A percentile compares a stretch with the other conserved stretches of the same genome.
These are phyloP conservation scores for Ceratocystis smalleyi DNA, from an alignment of 2,329 filamentous ascomycete species.

Conservation along the genomic window DNA sequence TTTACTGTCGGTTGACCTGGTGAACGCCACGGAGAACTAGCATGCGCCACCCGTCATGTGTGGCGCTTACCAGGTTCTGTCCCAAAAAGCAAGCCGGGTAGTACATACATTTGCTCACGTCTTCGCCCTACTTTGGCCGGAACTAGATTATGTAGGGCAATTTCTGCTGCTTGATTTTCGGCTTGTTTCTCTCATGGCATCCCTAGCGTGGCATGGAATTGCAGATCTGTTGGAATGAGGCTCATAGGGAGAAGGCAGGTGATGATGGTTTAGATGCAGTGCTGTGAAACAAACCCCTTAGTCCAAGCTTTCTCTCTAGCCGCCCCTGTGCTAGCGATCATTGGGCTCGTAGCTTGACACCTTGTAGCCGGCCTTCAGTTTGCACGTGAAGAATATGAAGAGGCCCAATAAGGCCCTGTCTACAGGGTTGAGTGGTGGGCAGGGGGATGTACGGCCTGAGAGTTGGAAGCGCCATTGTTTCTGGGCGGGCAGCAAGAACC, in stretches of 20 bases:
- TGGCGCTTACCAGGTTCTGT: neutral
- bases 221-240: neutral
- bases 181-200: too few species aligned
- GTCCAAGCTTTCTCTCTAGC: neutral
- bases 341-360: neutral
- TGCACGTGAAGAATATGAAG: neutral
- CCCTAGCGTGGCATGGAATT: too few species aligned
- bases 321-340: neutral
- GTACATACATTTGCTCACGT: too few species aligned
- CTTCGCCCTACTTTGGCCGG: too few species aligned
- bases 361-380: neutral
- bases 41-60: neutral
- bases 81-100: too few species aligned
- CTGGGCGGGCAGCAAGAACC: neutral
- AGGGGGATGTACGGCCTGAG: neutral
- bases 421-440: neutral
- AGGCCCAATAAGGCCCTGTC: neutral
- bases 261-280: neutral
- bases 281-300: neutral
- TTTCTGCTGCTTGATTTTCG: too few species aligned
- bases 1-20: constrained; percentile 13
- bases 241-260: neutral
- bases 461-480: neutral
- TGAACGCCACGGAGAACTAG: constrained; percentile 9
- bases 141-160: too few species aligned